Conservation (phyloP, 2,329 filamentous ascomycete genomes). For the Colletotrichum lini region DNA sequence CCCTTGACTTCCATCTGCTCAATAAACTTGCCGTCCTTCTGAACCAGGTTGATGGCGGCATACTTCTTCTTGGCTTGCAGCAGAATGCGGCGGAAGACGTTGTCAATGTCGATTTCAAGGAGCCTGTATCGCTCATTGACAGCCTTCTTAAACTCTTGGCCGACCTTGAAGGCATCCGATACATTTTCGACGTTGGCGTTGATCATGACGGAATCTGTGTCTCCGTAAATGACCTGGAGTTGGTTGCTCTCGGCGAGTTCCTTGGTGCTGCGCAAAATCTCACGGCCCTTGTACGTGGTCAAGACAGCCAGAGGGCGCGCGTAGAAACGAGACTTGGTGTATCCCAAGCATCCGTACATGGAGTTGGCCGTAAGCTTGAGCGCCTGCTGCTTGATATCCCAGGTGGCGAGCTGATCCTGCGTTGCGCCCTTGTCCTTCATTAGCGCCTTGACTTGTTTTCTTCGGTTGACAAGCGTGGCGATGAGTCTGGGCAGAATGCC, state of each 20-base stretch:
- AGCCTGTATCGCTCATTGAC: conserved; percentile 95
- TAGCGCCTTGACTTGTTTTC: conserved; percentile 92
- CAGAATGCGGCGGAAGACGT: conserved; percentile 92
- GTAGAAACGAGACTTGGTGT: conserved; percentile 97
- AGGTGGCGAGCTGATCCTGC: conserved; percentile 88
- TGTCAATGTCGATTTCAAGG: conserved; percentile 98
- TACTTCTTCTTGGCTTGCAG: conserved; percentile 99
- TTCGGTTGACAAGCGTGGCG: conserved; percentile 88
- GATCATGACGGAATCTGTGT: conserved; percentile 99
- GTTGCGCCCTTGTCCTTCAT: conserved; percentile 97
- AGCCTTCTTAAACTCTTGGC: conserved; percentile 92
- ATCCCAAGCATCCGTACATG: conserved; percentile 99
- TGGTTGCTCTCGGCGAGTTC: conserved; percentile 93
- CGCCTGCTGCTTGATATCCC: conserved; percentile 98
- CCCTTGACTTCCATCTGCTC: conserved; percentile 99
- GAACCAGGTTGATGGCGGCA: conserved; percentile 93
- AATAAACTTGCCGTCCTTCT: conserved; percentile 88
- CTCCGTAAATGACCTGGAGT: conserved; percentile 96
- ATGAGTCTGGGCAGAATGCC: conserved; percentile 94
- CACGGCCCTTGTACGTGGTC: conserved; percentile 96
- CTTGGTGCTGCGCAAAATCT: conserved; percentile 96
- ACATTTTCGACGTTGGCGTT: conserved; percentile 98
- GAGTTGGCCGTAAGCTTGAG: conserved; percentile 98
- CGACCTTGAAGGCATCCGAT: conserved; percentile 89
- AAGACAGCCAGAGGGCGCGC: conserved; percentile 94